Base-by-base conservation (phyloP, 2,329 filamentous ascomycete genomes). In the Pseudocercospora eumusae region DNA sequence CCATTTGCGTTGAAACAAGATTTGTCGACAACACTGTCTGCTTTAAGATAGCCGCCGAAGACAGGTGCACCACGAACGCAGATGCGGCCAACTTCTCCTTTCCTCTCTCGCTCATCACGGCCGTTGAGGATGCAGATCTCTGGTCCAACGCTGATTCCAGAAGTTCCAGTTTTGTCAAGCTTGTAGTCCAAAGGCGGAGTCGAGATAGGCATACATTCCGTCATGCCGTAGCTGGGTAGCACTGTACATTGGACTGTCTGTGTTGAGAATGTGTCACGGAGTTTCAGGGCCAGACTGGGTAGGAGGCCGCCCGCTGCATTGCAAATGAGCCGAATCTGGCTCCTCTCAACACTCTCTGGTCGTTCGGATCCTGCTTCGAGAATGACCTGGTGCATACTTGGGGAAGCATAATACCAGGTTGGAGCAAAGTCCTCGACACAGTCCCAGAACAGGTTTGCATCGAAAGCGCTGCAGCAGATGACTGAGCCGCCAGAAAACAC, bases 381-480 rank as follows among this genome's bases (percentile, higher is more conserved):
- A 40, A 85, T 83, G 60, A 83, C 75, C 9, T 81, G 79, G 64
- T 85, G 83, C 82, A 85, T 85, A 1, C 82, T 82, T 1, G 83
- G 83, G 11, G 82, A 84, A 1, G 83, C 83, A 67, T 85, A 85
- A 70, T 85, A 85, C 83, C 83, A 85, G 0, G 82, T 84, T 1
- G 82, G 80, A 5, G 73, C 69, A 23, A 77, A 74, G 36, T 77
- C 75, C 60, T 83, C 77, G 4, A 83, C 77, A 15, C 82, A 76
- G 65, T 84, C 82, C 83, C 83, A 85, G 69, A 86, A 85, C 15
- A 83, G 74, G 66, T 78, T 82, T 1, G 82, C 79, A 53, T 85
- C 82, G 66, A 84, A 85, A 1, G 78, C 80, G 11, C 79, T 71
- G 63, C 83, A 85, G 70, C 83, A 84, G 23, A 85, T 81, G 1